Evolutionary conservation across 2,329 filamentous ascomycete species (phyloP).

Genomic region (Claviceps spartinae): DNA sequence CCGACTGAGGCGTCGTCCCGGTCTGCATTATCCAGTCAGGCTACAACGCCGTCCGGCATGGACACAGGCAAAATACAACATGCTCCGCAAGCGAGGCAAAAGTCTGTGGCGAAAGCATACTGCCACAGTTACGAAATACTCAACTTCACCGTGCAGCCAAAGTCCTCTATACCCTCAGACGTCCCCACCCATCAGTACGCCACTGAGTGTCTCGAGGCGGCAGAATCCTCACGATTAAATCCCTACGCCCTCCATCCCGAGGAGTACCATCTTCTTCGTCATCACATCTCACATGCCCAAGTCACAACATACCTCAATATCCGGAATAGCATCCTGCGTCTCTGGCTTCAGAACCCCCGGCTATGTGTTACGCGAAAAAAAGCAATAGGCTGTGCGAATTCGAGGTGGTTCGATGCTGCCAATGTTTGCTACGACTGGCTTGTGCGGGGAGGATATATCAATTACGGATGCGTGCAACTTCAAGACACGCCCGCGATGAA

Average conservation of each 20-base stretch:
- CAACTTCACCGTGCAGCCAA: conserved; percentile 51
- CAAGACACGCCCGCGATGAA: conserved; percentile 26
- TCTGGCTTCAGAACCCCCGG: conserved; percentile 82
- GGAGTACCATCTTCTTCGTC: conserved; percentile 68
- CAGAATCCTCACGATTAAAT: conserved; percentile 77
- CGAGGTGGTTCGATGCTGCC: conserved; percentile 78
- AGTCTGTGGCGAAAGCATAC: conserved; percentile 13
- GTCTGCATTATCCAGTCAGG: conserved; percentile 47
- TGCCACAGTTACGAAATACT: conserved; percentile 21
- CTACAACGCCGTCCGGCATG: conserved; percentile 43
- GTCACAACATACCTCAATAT: conserved; percentile 95
- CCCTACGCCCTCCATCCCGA: conserved; percentile 77
- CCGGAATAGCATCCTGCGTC: conserved; percentile 77
- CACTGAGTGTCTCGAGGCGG: conserved; percentile 79
- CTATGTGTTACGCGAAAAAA: conserved; percentile 70
- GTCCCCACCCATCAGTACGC: conserved; percentile 67
- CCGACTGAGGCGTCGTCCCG: conserved; percentile 39
- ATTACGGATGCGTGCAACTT: conserved; percentile 79
- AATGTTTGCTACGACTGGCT: conserved; percentile 89
- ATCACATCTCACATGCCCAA: conserved; percentile 74
- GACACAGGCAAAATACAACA: conserved; percentile 15
- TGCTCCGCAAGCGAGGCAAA: conserved; percentile 7
- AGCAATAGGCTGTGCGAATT: conserved; percentile 80
- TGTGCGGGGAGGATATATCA: conserved; percentile 82
- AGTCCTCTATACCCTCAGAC: conserved; percentile 69